Evolutionary conservation across 306 rosid genomes (phyloP).

Genomic region (Sphenostylis stenocarpa): DNA sequence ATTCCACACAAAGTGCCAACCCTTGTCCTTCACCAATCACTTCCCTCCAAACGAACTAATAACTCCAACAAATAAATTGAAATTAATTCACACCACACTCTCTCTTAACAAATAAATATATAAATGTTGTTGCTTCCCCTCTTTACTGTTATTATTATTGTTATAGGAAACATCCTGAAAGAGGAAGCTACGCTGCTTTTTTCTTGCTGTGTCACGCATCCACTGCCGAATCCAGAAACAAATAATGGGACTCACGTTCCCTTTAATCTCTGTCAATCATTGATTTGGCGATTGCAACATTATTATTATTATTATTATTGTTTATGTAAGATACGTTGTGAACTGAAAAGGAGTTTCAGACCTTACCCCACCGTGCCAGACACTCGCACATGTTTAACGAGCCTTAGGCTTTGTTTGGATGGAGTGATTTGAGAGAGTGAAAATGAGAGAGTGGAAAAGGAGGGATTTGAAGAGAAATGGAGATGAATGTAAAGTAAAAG

Average conservation of each 20-base stretch:
- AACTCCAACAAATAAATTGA: not conserved
- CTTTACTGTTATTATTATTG: too few relatives aligned
- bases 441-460: too few relatives aligned
- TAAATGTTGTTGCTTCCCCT: not conserved
- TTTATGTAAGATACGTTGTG: not conserved
- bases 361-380: constrained; percentile 13
- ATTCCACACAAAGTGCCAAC: too few relatives aligned
- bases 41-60: not conserved
- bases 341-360: constrained; percentile 3
- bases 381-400: constrained; percentile 39
- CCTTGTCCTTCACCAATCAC: too few relatives aligned
- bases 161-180: too few relatives aligned
- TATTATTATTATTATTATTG: not conserved
- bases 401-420: too few relatives aligned
- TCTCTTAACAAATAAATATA: too few relatives aligned
- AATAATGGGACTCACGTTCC: constrained; percentile 2
- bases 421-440: too few relatives aligned
- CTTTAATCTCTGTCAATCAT: constrained; percentile 27
- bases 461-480: too few relatives aligned
- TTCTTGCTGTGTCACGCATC: constrained; percentile 17
- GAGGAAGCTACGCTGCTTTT: too few relatives aligned
- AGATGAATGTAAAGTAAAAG: too few relatives aligned
- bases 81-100: too few relatives aligned
- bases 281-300: constrained; percentile 31
- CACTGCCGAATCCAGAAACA: not conserved